phyloP scores from a whole-genome alignment of 352 stramenopile species.

The Salisapilia sapeloensis region DNA sequence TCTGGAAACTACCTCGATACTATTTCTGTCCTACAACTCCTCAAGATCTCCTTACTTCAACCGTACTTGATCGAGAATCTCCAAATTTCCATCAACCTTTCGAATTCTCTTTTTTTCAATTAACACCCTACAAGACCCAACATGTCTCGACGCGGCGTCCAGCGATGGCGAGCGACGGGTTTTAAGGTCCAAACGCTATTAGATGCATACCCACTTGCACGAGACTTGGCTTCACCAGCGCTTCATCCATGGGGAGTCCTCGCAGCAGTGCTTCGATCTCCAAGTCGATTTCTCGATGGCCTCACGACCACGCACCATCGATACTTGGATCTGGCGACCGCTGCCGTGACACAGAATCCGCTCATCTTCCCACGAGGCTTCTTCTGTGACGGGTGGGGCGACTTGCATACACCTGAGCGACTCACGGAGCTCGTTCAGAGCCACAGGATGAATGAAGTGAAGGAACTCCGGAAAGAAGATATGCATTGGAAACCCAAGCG shows the following conservation, averaged over 20 bases:
- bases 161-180: too few species aligned
- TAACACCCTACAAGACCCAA: too few species aligned
- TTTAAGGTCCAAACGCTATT: too few species aligned
- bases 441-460: constrained; percentile 41
- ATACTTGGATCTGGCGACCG: constrained; percentile 46
- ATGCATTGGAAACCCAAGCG: constrained; percentile 11
- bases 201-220: too few species aligned
- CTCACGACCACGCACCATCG: constrained; percentile 46
- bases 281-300: constrained; percentile 33
- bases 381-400: constrained; percentile 67
- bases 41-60: too few species aligned
- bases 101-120: too few species aligned
- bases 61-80: too few species aligned
- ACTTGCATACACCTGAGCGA: constrained; percentile 36
- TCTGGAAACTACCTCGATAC: too few species aligned
- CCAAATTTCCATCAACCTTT: too few species aligned
- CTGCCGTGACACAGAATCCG: constrained; percentile 50
- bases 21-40: too few species aligned
- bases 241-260: constrained; percentile 46
- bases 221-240: too few species aligned
- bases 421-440: constrained; percentile 38
- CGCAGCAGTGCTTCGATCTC: constrained; percentile 27
- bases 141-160: too few species aligned
- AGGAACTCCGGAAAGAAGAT: constrained; percentile 11
- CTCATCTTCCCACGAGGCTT: constrained; percentile 64